Evolutionary conservation across 352 stramenopile species (phyloP), one percentile per base, ranked within the genome.

Genomic region (Phytophthora rubi): DNA sequence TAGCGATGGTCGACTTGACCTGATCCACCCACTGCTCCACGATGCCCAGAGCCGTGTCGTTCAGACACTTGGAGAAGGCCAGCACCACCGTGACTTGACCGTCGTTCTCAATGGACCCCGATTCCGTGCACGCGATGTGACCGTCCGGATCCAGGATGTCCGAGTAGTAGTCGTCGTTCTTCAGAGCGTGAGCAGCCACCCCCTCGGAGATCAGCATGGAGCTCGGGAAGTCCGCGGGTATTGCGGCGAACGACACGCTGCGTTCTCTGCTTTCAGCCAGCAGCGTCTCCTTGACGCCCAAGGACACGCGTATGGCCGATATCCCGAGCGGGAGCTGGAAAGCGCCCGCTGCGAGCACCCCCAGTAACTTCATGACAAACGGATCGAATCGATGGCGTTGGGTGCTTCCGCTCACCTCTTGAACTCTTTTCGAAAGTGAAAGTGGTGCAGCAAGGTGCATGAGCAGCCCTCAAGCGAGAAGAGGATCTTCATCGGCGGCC

Each of bases 51-150:
- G 74, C 54, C 45, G 63, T 62, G 28, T 85, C 59, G 61, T 80
- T 79, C 16, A 91, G 55, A 35, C 85, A 91, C 61, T 90, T 87
- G 54, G 82, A 90, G 67, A 92, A 80, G n/a, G 71, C 79, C n/a
- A 91, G 64, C 13, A 91, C 60, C 21, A 89, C 80, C 2, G 71
- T 75, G 0, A 76, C 76, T 9, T 70, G 48, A 4, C 58, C 69
- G 18, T 62, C 37, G 12, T 62, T 39, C 15, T 83, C 48, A 12
- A 39, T 9, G 3, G 8, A 13, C 13, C 10, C n/a, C 12, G 70
- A 56, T 6, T 66, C 65, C 7, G 70, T 76, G 54, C 70, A 76
- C 3, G 6, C 28, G 44, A 73, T 73, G 47, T 45, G 70, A 2
- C 65, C 59, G 15, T 70, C 26, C 0, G 37, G 37, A 3, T 16